Evolutionary conservation across 2,329 filamentous ascomycete species (phyloP).

Genomic region (Cordyceps tenuipes): DNA sequence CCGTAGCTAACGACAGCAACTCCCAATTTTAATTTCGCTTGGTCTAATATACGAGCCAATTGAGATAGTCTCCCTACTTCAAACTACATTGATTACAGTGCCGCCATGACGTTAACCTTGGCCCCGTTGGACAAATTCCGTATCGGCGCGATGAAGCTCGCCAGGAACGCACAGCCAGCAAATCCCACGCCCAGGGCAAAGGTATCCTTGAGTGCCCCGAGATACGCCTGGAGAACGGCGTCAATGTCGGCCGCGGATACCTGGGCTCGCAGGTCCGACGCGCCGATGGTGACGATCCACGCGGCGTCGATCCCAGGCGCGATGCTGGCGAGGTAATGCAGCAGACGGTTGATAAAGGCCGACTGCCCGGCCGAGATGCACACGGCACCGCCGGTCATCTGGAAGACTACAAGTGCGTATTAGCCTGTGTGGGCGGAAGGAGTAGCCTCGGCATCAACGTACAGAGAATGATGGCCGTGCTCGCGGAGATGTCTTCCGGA

Average conservation of each 20-base stretch:
- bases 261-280: not conserved
- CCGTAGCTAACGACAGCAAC: too few species aligned
- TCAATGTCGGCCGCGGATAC: not conserved
- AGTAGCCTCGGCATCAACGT: not conserved
- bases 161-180: constrained; percentile 3
- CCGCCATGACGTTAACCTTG: not conserved
- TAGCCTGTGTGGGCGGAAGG: not conserved
- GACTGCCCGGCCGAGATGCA: constrained; percentile 2
- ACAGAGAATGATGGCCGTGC: constrained; percentile 3
- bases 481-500: not conserved
- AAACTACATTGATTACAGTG: not conserved
- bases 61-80: too few species aligned
- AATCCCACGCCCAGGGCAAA: not conserved
- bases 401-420: not conserved
- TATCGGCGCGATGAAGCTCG: constrained; percentile 2
- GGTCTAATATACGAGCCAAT: too few species aligned
- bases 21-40: too few species aligned
- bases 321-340: not conserved
- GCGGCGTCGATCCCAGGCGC: not conserved
- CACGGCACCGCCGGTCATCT: not conserved
- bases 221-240: not conserved
- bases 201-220: not conserved
- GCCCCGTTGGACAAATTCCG: not conserved
- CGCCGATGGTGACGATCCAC: not conserved
- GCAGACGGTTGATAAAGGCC: not conserved